Conservation (phyloP, 2,329 filamentous ascomycete species). For the Tolypocladium ovalisporum region DNA sequence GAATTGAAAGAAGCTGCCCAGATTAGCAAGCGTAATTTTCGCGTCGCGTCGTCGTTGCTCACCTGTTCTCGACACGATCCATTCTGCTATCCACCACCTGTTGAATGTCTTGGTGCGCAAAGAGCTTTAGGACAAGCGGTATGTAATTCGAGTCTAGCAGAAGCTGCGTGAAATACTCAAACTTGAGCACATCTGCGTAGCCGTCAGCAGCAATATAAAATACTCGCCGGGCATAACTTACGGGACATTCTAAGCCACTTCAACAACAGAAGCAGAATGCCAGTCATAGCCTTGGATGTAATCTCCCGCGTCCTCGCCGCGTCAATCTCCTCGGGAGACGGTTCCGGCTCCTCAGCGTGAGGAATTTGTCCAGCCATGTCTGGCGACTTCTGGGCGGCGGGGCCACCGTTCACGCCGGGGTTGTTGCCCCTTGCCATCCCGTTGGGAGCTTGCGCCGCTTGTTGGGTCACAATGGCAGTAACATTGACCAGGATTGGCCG, state of each 20-base stretch:
- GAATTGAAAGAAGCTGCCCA: slow-evolving; percentile 73
- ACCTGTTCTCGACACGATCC: slow-evolving; percentile 75
- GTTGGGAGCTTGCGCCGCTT: slow-evolving; percentile 35
- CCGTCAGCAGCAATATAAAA: slow-evolving; percentile 7
- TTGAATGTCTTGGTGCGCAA: slow-evolving; percentile 89
- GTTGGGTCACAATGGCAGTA: slow-evolving; percentile 64
- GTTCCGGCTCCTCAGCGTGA: slow-evolving; percentile 30
- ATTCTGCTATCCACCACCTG: slow-evolving; percentile 77
- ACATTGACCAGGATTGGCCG: slow-evolving; percentile 83
- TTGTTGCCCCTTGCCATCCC: slow-evolving; percentile 27
- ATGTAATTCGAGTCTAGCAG: slow-evolving; percentile 92
- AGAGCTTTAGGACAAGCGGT: slow-evolving; percentile 82
- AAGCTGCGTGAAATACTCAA: slow-evolving; percentile 89
- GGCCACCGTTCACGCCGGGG: slow-evolving; percentile 28
- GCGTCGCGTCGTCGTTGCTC: slow-evolving; percentile 11
- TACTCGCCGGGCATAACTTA: slow-evolving; percentile 34
- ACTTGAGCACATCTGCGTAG: slow-evolving; percentile 72
- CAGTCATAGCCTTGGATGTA: slow-evolving; percentile 83
- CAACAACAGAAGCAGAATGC: slow-evolving; percentile 71
- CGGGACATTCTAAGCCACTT: slow-evolving; percentile 97
- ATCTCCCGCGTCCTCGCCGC: slow-evolving; percentile 75
- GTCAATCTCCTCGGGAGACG: slow-evolving; percentile 67
- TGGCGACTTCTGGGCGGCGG: slow-evolving; percentile 17
- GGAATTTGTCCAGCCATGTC: slow-evolving; percentile 20
- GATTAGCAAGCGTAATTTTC: slow-evolving; percentile 8